Percentiles rank a stretch among this genome's conserved stretches.
Conservation (phyloP, 1,284 basidiomycete genomes). For the Caloboletus firmus region DNA sequence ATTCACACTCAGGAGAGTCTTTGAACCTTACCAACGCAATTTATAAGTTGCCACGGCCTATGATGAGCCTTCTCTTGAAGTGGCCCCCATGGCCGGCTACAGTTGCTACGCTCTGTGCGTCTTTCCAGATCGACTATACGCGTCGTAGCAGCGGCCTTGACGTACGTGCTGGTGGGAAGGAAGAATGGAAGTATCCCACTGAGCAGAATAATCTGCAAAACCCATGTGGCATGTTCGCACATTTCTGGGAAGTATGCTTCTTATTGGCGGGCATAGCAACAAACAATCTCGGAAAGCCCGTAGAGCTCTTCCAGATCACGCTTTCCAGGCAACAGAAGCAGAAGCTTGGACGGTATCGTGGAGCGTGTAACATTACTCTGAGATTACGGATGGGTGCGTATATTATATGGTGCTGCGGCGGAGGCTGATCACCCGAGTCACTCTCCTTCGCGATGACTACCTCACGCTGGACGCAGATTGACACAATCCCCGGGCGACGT, state of each 20-base stretch:
- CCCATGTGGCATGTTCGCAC: neutral
- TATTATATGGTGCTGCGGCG: neutral
- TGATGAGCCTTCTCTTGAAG: too few relatives aligned
- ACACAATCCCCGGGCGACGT: neutral
- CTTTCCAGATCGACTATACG: neutral
- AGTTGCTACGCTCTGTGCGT: neutral
- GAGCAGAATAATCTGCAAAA: neutral
- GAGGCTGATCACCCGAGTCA: too few relatives aligned
- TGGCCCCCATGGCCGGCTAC: too few relatives aligned
- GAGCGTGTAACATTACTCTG: neutral
- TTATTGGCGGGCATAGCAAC: neutral
- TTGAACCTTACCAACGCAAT: too few relatives aligned
- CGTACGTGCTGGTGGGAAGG: neutral
- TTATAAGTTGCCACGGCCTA: too few relatives aligned
- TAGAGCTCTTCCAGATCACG: neutral
- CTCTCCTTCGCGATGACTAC: neutral
- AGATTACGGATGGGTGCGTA: too few relatives aligned
- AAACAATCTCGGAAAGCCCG: neutral
- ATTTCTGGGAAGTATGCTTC: neutral
- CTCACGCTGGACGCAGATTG: constrained; percentile 8
- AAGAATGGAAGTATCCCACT: neutral
- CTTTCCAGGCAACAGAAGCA: neutral
- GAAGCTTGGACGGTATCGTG: neutral
- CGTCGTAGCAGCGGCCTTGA: neutral
- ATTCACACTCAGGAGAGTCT: too few relatives aligned